Base-by-base conservation (phyloP, 2,329 filamentous ascomycete genomes). In the Exophiala sideris region DNA sequence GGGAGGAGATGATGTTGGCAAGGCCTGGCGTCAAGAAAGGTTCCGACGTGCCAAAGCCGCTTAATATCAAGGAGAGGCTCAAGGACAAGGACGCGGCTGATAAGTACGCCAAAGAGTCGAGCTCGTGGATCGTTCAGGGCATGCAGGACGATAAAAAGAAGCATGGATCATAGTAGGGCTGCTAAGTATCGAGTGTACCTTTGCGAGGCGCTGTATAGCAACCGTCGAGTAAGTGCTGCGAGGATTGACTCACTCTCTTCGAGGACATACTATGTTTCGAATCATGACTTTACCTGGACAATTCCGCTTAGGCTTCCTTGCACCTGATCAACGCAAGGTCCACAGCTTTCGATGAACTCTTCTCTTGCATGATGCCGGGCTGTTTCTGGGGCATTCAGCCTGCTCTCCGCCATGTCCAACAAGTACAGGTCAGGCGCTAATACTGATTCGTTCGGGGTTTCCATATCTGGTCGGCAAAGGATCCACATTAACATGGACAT, bases 1-100 rank as follows among this genome's bases (percentile, higher is more conserved):
- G 91, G 91, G 79, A 92, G 58, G 81, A 88, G 62, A 79, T 77
- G 56, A 79, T 95, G 72, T 75, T 84, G 12, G 77, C 81, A 60
- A 80, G 89, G 1, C 84, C 86, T 0, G 89, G 78, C 1, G 80
- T 91, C 14, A 83, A 92, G 72, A 88, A 86, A 70, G 91, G 89
- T 16, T 77, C 84, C 51, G 79, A 92, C 71, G 83, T 92, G 10
- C 89, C 89, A 2, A 76, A 79, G 9, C 79, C 72, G 29, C 82
- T 91, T 64, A 78, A 67, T 7, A 76, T 83, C 64, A 85, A 78
- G 63, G 83, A 87, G 20, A 59, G 58, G 36, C 52, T 81, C 44
- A 76, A 76, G 65, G 74, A 83, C 63, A 79, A 79, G 62, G 67
- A 79, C 61, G 76, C 79, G 65, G 74, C 83, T 68, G 46, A 66